These are phyloP conservation scores for Fagopyrum esculentum DNA, from an alignment of 148 eudicot species.

Conservation along the genomic window DNA sequence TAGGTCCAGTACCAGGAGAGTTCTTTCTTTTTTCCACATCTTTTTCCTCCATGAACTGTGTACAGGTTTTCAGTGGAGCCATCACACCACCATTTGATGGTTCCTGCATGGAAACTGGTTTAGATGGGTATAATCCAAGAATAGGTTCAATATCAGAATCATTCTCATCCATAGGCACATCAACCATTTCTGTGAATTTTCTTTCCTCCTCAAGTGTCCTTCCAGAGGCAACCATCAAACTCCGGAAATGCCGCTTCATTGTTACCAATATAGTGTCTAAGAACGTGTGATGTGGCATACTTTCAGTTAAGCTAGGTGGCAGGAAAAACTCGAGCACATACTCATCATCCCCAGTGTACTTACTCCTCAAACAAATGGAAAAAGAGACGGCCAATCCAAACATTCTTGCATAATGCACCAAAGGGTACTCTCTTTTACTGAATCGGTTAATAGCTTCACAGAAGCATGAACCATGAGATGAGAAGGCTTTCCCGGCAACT, in stretches of 20 bases:
- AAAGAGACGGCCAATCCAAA: constrained; percentile 63
- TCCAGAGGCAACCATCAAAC: constrained; percentile 74
- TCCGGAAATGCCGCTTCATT: constrained; percentile 56
- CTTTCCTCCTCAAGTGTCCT: constrained; percentile 58
- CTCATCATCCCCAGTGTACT: constrained; percentile 71
- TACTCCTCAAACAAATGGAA: constrained; percentile 78
- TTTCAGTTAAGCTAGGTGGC: constrained; percentile 39
- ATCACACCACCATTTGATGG: constrained; percentile 25
- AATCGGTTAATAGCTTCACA: constrained; percentile 63
- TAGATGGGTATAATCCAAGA: constrained; percentile 17
- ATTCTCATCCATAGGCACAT: constrained; percentile 35
- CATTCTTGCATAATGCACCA: constrained; percentile 95
- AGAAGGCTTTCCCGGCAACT: constrained; percentile 83
- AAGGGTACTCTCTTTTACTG: constrained; percentile 75
- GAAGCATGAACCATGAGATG: constrained; percentile 51
- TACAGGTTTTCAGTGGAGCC: constrained; percentile 24
- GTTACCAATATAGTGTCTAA: constrained; percentile 53
- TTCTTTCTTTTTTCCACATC: constrained; percentile 22
- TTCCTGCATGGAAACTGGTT: constrained; percentile 19
- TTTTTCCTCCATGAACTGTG: constrained; percentile 22
- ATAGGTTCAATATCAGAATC: constrained; percentile 27
- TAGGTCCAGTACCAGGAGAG: constrained; percentile 3
- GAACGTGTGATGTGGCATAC: constrained; percentile 35
- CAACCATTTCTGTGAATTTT: constrained; percentile 43
- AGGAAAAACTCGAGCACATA: constrained; percentile 87